phyloP scores from a whole-genome alignment of 2,329 filamentous ascomycete species.

The Beauveria rudraprayagi region DNA sequence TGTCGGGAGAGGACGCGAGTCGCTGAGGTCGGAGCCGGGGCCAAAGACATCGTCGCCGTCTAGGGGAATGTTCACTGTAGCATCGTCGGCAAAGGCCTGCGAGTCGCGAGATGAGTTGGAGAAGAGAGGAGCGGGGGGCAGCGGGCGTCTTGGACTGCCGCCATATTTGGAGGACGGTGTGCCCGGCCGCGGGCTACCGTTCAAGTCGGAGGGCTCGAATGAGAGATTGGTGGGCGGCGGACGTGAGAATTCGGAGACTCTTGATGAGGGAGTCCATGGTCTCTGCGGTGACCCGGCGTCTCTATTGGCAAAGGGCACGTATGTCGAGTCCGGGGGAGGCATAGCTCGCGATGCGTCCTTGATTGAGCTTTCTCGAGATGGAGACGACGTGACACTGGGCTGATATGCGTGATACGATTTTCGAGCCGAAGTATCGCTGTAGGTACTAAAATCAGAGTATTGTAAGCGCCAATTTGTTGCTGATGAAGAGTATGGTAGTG shows the following conservation, averaged over 20 bases:
- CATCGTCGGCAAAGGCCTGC: slow-evolving; percentile 54
- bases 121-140: slow-evolving; percentile 85
- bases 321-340: slow-evolving; percentile 56
- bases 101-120: slow-evolving; percentile 45
- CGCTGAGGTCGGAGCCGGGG: slow-evolving; percentile 46
- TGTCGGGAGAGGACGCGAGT: slow-evolving; percentile 41
- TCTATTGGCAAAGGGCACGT: slow-evolving; percentile 46
- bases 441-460: slow-evolving; percentile 29
- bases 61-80: slow-evolving; percentile 65
- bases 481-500: background rate
- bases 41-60: slow-evolving; percentile 65
- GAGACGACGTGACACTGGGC: slow-evolving; percentile 41
- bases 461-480: background rate
- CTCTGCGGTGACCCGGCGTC: slow-evolving; percentile 42
- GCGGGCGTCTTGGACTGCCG: slow-evolving; percentile 74
- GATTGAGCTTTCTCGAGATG: slow-evolving; percentile 40
- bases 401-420: slow-evolving; percentile 38
- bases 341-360: slow-evolving; percentile 50
- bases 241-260: slow-evolving; percentile 54
- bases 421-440: background rate
- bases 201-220: slow-evolving; percentile 82
- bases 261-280: slow-evolving; percentile 49
- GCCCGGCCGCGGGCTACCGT: slow-evolving; percentile 82
- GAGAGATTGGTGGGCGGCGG: slow-evolving; percentile 62
- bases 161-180: slow-evolving; percentile 86